A percentile compares a stretch with the other conserved stretches of the same genome.
These are phyloP conservation scores for Termitomyces sp. DNA, from an alignment of 768 basidiomycete species.

Conservation along the genomic window DNA sequence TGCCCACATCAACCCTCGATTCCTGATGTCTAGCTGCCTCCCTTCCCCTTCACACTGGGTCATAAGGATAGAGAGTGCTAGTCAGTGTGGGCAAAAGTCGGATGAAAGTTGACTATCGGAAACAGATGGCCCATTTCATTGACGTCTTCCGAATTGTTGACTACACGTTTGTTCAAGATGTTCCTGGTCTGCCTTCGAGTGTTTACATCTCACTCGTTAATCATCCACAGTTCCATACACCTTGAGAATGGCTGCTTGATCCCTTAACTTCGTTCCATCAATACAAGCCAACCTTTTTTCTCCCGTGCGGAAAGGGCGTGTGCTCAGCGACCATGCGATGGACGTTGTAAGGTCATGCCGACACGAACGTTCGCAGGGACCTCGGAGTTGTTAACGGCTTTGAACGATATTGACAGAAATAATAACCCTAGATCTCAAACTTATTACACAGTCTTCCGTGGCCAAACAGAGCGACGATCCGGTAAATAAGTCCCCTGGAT, in stretches of 20 bases:
- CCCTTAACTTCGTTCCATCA: neutral
- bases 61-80: neutral
- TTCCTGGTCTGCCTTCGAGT: neutral
- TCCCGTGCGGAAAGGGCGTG: neutral
- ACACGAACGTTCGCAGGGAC: neutral
- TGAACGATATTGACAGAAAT: neutral
- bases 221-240: neutral
- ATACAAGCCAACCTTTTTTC: neutral
- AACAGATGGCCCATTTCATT: neutral
- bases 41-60: neutral
- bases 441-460: conserved; percentile 11
- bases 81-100: neutral
- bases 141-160: neutral
- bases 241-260: neutral
- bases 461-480: conserved; percentile 6
- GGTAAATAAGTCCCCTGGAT: conserved; percentile 1
- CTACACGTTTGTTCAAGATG: neutral
- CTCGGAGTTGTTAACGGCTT: neutral
- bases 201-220: neutral
- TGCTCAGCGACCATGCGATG: neutral
- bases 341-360: too few species aligned
- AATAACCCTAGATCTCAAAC: neutral
- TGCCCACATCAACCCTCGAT: neutral
- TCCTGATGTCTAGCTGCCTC: neutral
- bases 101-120: neutral